Evolutionary conservation across 176 grass and related monocot genomes (phyloP), one percentile per base, ranked within the genome.

Genomic region (Carex cristatella): DNA sequence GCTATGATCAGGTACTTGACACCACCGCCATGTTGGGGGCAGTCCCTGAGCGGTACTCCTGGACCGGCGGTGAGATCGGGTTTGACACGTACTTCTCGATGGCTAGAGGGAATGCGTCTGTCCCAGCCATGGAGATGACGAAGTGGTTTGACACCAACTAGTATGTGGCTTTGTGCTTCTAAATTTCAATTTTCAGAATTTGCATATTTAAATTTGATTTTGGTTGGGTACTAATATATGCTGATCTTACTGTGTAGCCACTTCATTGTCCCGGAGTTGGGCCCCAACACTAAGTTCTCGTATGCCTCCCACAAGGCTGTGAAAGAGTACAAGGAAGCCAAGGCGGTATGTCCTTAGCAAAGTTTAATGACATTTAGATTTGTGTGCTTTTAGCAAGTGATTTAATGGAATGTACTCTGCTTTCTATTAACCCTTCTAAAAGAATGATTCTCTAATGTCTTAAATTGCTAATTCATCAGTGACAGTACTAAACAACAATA

Each of bases 91-190:
- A 95, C 69, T 98, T 98, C 91, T 98, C 95, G 30, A 98, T 98
- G 93, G 93, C 93, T 4, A 95, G 95, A 85, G 95, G 95, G 61
- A 98, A 98, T 89, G 91, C 90, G 33, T 79, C 76, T 54, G 95
- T 98, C 62, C 95, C 95, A 78, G 95, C 95, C 69, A 98, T 98
- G 95, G 95, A 95, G 91, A 98, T 95, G 95, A 94, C 95, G 33
- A 98, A 98, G 93, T 98, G 95, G 95, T 98, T 98, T 85, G 95
- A 98, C 65, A 98, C 95, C 70, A 98, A 98, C 93, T 98, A 98
- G 93, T 98, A 92, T 89, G 96, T 33, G 73, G 31, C 67, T 61
- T 87, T 53, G 28, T 77, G 30, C 3, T 86, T 81, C 69, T 10
- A 79, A 19, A 15, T 18, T 2, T 35, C 2, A 7, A 65, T 58